Conservation (phyloP, 2,329 filamentous ascomycete genomes). For the Arthrobotrys sphaeroides region DNA sequence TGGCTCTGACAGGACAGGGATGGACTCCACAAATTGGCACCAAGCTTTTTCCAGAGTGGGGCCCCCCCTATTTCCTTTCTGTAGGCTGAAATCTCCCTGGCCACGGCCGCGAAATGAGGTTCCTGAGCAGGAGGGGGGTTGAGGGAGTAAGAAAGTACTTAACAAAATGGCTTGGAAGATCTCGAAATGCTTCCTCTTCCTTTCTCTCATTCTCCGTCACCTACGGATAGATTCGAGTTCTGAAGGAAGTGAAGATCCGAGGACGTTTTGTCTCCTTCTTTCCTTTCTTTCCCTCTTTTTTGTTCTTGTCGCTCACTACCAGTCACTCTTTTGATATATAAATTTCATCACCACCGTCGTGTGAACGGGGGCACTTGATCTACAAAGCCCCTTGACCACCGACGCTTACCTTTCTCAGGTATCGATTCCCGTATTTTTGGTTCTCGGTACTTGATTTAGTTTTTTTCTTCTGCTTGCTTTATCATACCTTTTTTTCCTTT, state of each 20-base stretch:
- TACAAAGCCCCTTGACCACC: slow-evolving; percentile 15
- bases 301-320: slow-evolving; percentile 36
- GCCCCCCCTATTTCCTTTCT: slow-evolving; percentile 44
- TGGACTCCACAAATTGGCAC: slow-evolving; percentile 25
- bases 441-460: slow-evolving; percentile 24
- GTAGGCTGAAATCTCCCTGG: slow-evolving; percentile 50
- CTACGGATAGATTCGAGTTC: slow-evolving; percentile 50
- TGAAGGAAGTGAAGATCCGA: slow-evolving; percentile 36
- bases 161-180: slow-evolving; percentile 52
- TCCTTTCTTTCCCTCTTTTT: slow-evolving; percentile 8
- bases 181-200: slow-evolving; percentile 40
- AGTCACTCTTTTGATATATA: slow-evolving; percentile 50
- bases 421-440: slow-evolving; percentile 35
- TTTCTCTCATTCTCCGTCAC: slow-evolving; percentile 29
- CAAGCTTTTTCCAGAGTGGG: slow-evolving; percentile 38
- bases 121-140: neutral
- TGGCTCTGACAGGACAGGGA: slow-evolving; percentile 38
- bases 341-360: slow-evolving; percentile 20
- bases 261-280: slow-evolving; percentile 20
- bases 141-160: slow-evolving; percentile 37
- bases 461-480: slow-evolving; percentile 10
- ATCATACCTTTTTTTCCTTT: slow-evolving; percentile 8
- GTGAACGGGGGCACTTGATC: slow-evolving; percentile 10
- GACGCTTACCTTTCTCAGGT: slow-evolving; percentile 40
- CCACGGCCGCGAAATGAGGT: slow-evolving; percentile 36